Evolutionary conservation across 225 moss, liverwort and hornwort species (phyloP), one percentile per base, ranked within the genome.

Genomic region (Sphagnum contortum): DNA sequence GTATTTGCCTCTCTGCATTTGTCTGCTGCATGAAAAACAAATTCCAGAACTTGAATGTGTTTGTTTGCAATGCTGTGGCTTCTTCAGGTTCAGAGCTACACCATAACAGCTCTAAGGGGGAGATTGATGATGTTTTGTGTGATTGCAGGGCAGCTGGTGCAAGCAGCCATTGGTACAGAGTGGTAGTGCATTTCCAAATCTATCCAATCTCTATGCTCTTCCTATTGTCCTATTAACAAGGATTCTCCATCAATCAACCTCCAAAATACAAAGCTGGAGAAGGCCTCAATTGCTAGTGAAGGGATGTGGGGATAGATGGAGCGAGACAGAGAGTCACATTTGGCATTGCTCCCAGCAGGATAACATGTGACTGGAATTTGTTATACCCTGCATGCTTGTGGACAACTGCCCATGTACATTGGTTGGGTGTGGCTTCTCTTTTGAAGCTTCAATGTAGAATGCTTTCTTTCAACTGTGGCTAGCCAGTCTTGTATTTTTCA

Each of bases 81-180:
- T 29, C 29, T 29, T 29, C 29, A 29, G 29, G 29, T 0, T 29
- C 29, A 29, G 29, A 29, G 29, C 29, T 29, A 29, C 29, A 29
- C 29, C 29, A 29, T 54, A 9, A 48, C 55, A 54, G 29, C 29
- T 29, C 29, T 12, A 58, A 5, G 57, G 12, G 48, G 63, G 2
- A 8, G 48, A 6, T 61, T 74, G 11, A 69, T 50, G 11, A 12
- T 6, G 4, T 5, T 0, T 13, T 55, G 12, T 7, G 29, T 64
- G 55, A 58, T 5, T 67, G 50, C 81, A 96, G 95, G 90, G 55
- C 87, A 85, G 58, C 58, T 93, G 68, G 48, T 88, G 58, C 91
- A 99, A 77, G 93, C 91, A 45, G 86, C 93, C 7, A 69, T n/a
- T 99, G 89, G 93, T 93, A 89, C 58, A 93, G 98, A 71, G 62